Percentiles rank a stretch among this genome's conserved stretches.
Evolutionary conservation across 345 rosid genomes (phyloP).

Genomic region (Barbarea vulgaris): DNA sequence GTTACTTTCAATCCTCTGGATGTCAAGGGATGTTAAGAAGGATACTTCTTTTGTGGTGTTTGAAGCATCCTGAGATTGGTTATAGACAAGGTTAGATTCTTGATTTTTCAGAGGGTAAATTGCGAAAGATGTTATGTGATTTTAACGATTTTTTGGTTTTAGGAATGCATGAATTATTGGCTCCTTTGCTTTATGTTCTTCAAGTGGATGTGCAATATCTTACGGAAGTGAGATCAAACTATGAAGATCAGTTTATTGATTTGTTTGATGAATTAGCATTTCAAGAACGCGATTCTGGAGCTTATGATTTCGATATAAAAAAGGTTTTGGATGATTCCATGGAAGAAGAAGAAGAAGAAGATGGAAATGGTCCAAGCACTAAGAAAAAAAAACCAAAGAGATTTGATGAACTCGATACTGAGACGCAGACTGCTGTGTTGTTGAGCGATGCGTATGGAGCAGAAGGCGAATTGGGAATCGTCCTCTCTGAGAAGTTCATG

Average conservation of each 20-base stretch:
- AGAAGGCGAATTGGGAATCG: conserved; percentile 93
- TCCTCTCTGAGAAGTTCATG: conserved; percentile 91
- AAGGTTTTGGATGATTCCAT: conserved; percentile 69
- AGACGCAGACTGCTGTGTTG: conserved; percentile 62
- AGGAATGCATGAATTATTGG: conserved; percentile 99
- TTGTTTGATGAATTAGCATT: conserved; percentile 77
- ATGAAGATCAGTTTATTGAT: conserved; percentile 89
- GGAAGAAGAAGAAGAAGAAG: conserved; percentile 64
- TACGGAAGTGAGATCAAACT: conserved; percentile 68
- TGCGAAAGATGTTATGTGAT: background rate
- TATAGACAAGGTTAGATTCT: conserved; percentile 77
- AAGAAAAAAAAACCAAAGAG: conserved; percentile 57
- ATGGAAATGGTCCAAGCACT: conserved; percentile 46
- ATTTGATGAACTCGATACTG: conserved; percentile 77
- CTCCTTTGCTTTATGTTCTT: conserved; percentile 91
- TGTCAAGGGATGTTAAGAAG: conserved; percentile 97
- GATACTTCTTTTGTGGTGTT: conserved; percentile 89
- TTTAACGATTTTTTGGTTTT: conserved; percentile 16
- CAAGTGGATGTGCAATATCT: conserved; percentile 83
- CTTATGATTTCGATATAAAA: conserved; percentile 74
- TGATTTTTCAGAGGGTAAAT: background rate
- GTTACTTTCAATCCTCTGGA: conserved; percentile 90
- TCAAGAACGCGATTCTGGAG: conserved; percentile 66
- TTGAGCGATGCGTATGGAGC: conserved; percentile 92
- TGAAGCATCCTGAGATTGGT: conserved; percentile 85